Conservation (phyloP, 2,329 filamentous ascomycete species). For the Coniochaeta prunicola region DNA sequence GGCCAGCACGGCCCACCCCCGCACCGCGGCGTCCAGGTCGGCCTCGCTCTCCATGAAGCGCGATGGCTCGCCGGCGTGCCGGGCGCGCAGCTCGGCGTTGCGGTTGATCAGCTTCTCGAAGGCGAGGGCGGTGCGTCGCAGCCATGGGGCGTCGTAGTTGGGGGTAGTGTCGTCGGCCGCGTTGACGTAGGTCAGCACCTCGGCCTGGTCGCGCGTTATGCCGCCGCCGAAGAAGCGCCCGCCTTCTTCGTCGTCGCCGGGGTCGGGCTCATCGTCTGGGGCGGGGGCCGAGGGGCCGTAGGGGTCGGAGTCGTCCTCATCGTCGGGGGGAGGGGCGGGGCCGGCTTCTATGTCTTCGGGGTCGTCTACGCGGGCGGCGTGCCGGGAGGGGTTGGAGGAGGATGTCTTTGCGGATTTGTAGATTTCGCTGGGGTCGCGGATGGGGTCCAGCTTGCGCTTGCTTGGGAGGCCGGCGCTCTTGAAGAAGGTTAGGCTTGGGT, state of each 20-base stretch:
- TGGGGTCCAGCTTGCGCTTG: conserved; percentile 58
- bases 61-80: conserved; percentile 70
- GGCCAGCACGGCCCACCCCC: conserved; percentile 74
- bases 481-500: conserved; percentile 7
- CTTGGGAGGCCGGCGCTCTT: conserved; percentile 38
- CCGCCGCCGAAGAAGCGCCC: conserved; percentile 95
- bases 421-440: conserved; percentile 55
- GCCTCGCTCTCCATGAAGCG: conserved; percentile 84
- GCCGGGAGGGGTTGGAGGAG: conserved; percentile 34
- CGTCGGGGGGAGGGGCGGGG: conserved; percentile 40
- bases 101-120: conserved; percentile 89
- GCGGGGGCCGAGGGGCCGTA: conserved; percentile 39
- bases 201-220: conserved; percentile 70
- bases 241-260: conserved; percentile 66
- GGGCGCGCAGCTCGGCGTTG: conserved; percentile 83
- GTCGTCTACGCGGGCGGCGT: conserved; percentile 36
- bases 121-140: conserved; percentile 70
- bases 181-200: conserved; percentile 76
- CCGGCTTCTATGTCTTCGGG: conserved; percentile 37
- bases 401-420: conserved; percentile 56
- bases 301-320: conserved; percentile 37
- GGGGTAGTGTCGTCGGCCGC: conserved; percentile 30
- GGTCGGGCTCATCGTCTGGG: conserved; percentile 37
- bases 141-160: conserved; percentile 76
- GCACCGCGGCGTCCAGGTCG: conserved; percentile 83